phyloP scores from a whole-genome alignment of 257 asterid genomes.

The Solanum corneliomulleri region DNA sequence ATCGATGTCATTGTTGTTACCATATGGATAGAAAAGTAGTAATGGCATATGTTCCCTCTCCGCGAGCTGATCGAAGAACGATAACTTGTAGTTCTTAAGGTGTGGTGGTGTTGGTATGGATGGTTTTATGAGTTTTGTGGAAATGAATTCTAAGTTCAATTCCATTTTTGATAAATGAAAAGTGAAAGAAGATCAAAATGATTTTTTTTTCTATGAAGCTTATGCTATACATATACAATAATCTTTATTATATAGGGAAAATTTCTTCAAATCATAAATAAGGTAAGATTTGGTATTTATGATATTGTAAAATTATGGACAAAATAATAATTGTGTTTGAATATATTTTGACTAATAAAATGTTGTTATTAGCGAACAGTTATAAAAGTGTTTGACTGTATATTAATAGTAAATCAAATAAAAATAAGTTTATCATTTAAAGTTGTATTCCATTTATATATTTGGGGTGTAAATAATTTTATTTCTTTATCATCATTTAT shows the following conservation, averaged over 20 bases:
- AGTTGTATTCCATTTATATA: background rate
- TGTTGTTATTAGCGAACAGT: accelerated
- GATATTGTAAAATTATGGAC: background rate
- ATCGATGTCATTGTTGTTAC: background rate
- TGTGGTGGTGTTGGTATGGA: conserved; percentile 29
- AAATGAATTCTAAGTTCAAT: background rate
- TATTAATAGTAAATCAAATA: background rate
- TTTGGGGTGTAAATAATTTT: background rate
- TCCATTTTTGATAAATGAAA: background rate
- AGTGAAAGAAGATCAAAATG: background rate
- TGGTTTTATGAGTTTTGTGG: conserved; percentile 23
- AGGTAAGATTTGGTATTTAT: background rate
- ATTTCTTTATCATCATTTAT: background rate
- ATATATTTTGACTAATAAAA: background rate
- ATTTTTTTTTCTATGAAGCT: background rate
- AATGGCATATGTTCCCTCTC: conserved; percentile 9
- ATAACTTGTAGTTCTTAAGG: conserved; percentile 10
- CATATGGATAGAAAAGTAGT: conserved; percentile 16
- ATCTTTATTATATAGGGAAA: background rate
- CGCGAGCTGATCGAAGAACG: conserved; percentile 33
- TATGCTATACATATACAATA: background rate
- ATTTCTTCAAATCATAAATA: background rate
- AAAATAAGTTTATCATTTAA: background rate
- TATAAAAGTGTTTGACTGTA: background rate
- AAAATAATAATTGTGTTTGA: background rate